Evolutionary conservation across 1,284 basidiomycete genomes (phyloP).

Genomic region (Rhodotorula glutinis): DNA sequence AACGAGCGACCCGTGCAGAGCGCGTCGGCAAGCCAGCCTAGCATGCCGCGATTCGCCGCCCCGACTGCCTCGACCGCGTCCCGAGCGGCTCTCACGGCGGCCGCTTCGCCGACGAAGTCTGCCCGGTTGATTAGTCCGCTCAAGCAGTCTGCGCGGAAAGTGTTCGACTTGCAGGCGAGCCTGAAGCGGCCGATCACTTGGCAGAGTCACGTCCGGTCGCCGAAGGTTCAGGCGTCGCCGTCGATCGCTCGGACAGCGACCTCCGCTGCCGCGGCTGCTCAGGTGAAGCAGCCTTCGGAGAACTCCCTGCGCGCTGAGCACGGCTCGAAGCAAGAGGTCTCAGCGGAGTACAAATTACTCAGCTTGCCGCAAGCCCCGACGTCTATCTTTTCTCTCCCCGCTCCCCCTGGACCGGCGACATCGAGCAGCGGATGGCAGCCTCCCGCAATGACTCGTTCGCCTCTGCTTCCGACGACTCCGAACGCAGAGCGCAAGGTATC

Average conservation of each 20-base stretch:
- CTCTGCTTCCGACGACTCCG: not conserved
- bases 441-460: not conserved
- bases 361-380: not conserved
- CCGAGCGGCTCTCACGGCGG: not conserved
- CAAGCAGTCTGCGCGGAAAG: conserved; percentile 23
- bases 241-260: not conserved
- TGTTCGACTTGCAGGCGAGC: conserved; percentile 24
- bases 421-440: not conserved
- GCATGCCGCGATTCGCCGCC: conserved; percentile 9
- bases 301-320: too few relatives aligned
- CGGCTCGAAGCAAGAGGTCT: not conserved
- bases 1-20: not conserved
- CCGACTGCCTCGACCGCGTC: conserved; percentile 12
- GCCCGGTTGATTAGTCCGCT: not conserved
- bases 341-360: not conserved
- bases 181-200: conserved; percentile 20
- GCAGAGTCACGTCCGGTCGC: not conserved
- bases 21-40: not conserved
- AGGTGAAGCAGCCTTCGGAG: not conserved
- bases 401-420: not conserved
- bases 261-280: not conserved
- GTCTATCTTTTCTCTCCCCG: not conserved
- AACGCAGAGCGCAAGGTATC: too few relatives aligned
- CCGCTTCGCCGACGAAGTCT: not conserved
- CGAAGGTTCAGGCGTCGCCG: not conserved